Conservation (phyloP, 2,329 filamentous ascomycete species). For the Exophiala calicioides region DNA sequence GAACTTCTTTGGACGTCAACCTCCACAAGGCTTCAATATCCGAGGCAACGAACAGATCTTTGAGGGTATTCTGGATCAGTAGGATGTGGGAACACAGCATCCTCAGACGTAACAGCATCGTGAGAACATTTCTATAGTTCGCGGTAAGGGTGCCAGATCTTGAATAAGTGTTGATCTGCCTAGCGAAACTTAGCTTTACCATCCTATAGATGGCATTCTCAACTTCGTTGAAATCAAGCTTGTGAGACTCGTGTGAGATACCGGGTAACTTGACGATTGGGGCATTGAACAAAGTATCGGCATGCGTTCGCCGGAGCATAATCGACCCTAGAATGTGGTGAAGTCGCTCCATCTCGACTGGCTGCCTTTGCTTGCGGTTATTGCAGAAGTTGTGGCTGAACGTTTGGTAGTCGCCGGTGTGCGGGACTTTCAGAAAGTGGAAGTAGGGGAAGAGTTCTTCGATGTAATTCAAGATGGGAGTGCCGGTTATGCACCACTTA, state of each 20-base stretch:
- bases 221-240: slow-evolving; percentile 53
- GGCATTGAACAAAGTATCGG: slow-evolving; percentile 53
- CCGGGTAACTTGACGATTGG: slow-evolving; percentile 58
- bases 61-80: slow-evolving; percentile 49
- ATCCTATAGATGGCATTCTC: slow-evolving; percentile 58
- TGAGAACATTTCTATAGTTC: slow-evolving; percentile 44
- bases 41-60: slow-evolving; percentile 46
- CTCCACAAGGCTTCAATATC: slow-evolving; percentile 49
- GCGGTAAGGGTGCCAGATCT: slow-evolving; percentile 17
- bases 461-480: slow-evolving; percentile 42
- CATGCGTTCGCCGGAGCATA: slow-evolving; percentile 59
- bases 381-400: slow-evolving; percentile 35
- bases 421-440: slow-evolving; percentile 39
- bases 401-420: slow-evolving; percentile 28
- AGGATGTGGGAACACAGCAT: slow-evolving; percentile 55
- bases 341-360: slow-evolving; percentile 30
- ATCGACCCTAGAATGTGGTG: slow-evolving; percentile 39
- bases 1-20: slow-evolving; percentile 33
- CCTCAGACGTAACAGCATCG: slow-evolving; percentile 53
- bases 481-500: slow-evolving; percentile 44
- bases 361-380: slow-evolving; percentile 20
- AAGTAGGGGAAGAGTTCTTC: slow-evolving; percentile 45
- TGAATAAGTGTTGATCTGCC: slow-evolving; percentile 43
- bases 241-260: slow-evolving; percentile 46
- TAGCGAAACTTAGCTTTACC: slow-evolving; percentile 47